Conservation (phyloP, 208 protist genomes). For the Crithidia thermophila region DNA sequence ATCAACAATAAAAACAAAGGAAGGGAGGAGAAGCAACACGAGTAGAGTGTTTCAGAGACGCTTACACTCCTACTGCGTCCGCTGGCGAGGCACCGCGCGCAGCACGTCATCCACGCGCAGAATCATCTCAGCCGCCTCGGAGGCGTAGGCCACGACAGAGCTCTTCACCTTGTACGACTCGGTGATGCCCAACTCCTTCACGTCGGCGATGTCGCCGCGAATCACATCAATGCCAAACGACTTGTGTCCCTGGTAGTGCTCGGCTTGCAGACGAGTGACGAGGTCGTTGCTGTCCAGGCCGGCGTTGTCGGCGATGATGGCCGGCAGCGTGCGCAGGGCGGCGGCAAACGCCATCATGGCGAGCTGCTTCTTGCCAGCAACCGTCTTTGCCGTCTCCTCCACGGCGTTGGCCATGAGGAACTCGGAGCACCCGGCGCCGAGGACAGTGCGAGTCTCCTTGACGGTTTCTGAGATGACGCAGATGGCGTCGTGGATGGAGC, state of each 20-base stretch:
- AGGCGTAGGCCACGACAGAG: constrained; percentile 96
- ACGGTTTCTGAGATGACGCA: constrained; percentile 98
- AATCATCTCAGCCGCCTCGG: constrained; percentile 99
- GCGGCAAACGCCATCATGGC: constrained; percentile 97
- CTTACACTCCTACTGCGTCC: constrained; percentile 59
- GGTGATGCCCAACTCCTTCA: constrained; percentile 95
- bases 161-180: constrained; percentile 98
- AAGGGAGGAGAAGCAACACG: too few relatives aligned
- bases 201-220: constrained; percentile 94
- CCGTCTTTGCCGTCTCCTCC: constrained; percentile 91
- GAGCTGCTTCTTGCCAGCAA: constrained; percentile 85
- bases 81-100: constrained; percentile 93
- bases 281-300: constrained; percentile 98
- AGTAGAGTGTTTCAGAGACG: too few relatives aligned
- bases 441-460: constrained; percentile 94
- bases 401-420: constrained; percentile 99
- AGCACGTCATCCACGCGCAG: constrained; percentile 99
- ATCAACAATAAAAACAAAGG: too few relatives aligned
- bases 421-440: constrained; percentile 98
- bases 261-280: constrained; percentile 94
- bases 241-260: constrained; percentile 65
- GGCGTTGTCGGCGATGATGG: constrained; percentile 98
- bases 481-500: constrained; percentile 99
- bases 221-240: constrained; percentile 95
- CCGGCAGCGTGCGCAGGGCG: constrained; percentile 96